These are phyloP conservation scores for Candida tibetensis DNA, from an alignment of 805 yeast genomes.

Conservation along the genomic window DNA sequence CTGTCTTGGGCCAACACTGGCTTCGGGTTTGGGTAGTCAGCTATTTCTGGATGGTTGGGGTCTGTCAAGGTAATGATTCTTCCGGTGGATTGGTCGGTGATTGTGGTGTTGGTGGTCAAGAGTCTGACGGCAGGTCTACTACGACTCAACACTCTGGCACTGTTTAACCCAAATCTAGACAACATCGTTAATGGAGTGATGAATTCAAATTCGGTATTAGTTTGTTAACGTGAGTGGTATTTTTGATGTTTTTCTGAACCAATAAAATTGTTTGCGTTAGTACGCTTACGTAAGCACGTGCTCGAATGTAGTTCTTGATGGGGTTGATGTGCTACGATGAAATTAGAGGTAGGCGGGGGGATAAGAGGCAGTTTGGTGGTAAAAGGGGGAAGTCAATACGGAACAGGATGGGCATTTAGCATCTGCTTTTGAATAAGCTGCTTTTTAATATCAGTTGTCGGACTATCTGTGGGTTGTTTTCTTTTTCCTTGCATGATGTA, in stretches of 20 bases:
- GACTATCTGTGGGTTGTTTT: too few species aligned
- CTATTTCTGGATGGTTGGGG: constrained; percentile 41
- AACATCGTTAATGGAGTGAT: constrained; percentile 16
- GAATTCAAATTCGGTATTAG: neutral
- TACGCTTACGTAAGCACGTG: constrained; percentile 5
- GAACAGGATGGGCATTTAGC: too few species aligned
- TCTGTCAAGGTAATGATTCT: constrained; percentile 39
- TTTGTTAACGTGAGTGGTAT: neutral
- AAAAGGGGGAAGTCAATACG: too few species aligned
- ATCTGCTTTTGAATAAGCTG: too few species aligned
- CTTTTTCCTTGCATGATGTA: too few species aligned
- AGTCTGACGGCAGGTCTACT: constrained; percentile 10
- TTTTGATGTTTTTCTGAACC: constrained; percentile 7
- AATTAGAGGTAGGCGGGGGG: neutral
- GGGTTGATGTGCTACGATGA: neutral
- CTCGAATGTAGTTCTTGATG: neutral
- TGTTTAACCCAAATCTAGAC: constrained; percentile 26
- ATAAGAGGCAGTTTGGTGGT: neutral
- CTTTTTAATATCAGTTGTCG: too few species aligned
- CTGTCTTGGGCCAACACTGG: constrained; percentile 59
- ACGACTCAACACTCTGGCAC: constrained; percentile 12
- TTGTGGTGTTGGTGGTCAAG: constrained; percentile 35
- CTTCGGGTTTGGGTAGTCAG: constrained; percentile 64
- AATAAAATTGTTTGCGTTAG: constrained; percentile 11
- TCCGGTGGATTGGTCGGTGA: constrained; percentile 41